These are phyloP conservation scores for Camellia japonica DNA, from an alignment of 148 eudicot species.

Conservation along the genomic window DNA sequence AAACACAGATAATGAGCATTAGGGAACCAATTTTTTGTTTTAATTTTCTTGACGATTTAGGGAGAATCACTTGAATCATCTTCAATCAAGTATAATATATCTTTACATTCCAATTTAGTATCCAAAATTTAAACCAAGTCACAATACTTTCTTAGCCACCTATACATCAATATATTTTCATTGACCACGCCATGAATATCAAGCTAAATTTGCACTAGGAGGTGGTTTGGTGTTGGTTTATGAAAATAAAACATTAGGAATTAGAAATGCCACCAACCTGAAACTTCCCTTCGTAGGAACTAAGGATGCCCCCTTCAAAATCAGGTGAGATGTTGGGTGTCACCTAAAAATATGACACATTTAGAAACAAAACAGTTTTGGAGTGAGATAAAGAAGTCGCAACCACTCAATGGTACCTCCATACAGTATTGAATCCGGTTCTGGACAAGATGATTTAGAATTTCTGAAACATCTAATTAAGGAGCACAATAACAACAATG, in stretches of 20 bases:
- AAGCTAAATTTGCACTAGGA: no score
- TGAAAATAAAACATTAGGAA: neutral
- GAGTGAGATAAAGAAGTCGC: constrained; percentile 5
- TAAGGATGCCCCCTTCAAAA: neutral
- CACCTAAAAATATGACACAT: constrained; percentile 22
- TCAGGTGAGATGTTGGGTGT: constrained; percentile 23
- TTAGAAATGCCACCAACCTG: constrained; percentile 26
- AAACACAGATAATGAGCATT: neutral
- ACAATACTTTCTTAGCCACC: neutral
- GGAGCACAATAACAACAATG: constrained; percentile 26
- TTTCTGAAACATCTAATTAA: constrained; percentile 37
- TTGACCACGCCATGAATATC: neutral
- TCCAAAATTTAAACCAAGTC: neutral
- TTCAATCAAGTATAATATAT: neutral
- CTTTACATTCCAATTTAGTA: neutral
- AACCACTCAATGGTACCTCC: constrained; percentile 40
- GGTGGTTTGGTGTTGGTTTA: neutral
- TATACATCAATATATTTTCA: neutral
- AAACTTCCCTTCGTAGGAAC: constrained; percentile 11
- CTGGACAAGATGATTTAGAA: constrained; percentile 42
- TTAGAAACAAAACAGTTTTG: constrained; percentile 6
- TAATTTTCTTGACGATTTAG: neutral
- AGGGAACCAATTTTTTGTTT: neutral
- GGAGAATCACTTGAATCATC: neutral
- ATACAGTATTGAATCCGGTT: constrained; percentile 41